Conservation (phyloP, 2,329 filamentous ascomycete genomes). For the Cladosporium sp. region DNA sequence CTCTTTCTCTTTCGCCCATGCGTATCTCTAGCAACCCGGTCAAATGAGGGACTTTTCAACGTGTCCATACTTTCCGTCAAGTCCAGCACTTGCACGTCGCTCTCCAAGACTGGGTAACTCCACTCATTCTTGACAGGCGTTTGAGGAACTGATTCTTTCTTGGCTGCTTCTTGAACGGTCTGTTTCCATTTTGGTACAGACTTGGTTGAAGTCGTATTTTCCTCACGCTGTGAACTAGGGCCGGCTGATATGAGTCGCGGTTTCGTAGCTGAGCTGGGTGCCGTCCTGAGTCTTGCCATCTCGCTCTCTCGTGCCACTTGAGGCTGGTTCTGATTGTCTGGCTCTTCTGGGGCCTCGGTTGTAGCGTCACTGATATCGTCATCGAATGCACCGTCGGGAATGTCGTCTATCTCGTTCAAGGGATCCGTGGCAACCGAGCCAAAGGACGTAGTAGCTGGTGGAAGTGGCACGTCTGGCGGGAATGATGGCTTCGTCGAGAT, state of each 20-base stretch:
- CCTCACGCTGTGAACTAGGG: not conserved
- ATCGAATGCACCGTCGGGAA: conserved; percentile 13
- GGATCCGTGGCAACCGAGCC: conserved; percentile 4
- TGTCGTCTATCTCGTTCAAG: conserved; percentile 7
- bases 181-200: conserved; percentile 2
- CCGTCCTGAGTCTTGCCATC: conserved; percentile 43
- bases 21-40: conserved; percentile 1
- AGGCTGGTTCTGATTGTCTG: not conserved
- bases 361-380: conserved; percentile 7
- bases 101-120: not conserved
- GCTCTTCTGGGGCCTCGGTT: not conserved
- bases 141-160: conserved; percentile 1
- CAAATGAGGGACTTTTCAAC: conserved; percentile 20
- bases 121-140: conserved; percentile 7
- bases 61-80: conserved; percentile 27
- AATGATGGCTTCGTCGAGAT: conserved; percentile 37
- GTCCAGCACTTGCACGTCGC: conserved; percentile 32
- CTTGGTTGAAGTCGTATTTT: not conserved
- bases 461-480: conserved; percentile 18
- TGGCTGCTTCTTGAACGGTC: not conserved
- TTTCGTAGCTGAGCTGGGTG: conserved; percentile 40
- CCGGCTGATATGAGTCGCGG: conserved; percentile 28
- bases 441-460: conserved; percentile 11
- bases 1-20: conserved; percentile 42
- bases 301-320: conserved; percentile 14